Percentiles rank a stretch among this genome's conserved stretches.
Conservation (phyloP, 768 basidiomycete species). For the Podaxis sp. region DNA sequence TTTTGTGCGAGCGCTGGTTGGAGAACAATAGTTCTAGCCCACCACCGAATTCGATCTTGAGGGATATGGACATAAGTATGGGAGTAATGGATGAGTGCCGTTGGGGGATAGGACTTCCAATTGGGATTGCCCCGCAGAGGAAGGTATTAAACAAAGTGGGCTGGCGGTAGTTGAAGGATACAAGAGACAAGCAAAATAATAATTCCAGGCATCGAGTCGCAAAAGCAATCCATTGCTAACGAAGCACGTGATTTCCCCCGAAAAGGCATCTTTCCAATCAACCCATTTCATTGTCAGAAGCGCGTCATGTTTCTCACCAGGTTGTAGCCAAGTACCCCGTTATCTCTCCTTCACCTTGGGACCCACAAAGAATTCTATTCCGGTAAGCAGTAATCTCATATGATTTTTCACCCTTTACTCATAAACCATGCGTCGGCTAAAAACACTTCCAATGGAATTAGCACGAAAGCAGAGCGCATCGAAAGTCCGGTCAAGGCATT, state of each 20-base stretch:
- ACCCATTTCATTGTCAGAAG: not conserved
- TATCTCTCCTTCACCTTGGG: not conserved
- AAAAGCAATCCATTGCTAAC: too few relatives aligned
- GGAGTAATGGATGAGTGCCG: conserved; percentile 20
- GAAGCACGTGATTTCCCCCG: not conserved
- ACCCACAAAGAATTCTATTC: not conserved
- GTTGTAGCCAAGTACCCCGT: not conserved
- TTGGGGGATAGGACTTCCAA: not conserved
- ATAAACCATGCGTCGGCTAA: not conserved
- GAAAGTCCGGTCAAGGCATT: not conserved
- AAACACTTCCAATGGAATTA: not conserved
- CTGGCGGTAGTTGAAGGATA: too few relatives aligned
- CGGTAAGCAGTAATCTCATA: not conserved
- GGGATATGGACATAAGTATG: conserved; percentile 12
- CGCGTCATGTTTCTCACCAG: not conserved
- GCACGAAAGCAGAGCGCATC: not conserved
- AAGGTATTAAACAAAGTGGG: not conserved
- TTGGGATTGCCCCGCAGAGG: not conserved
- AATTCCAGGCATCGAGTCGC: not conserved
- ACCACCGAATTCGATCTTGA: conserved; percentile 80
- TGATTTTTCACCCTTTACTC: not conserved
- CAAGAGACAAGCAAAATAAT: not conserved
- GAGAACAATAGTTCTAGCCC: conserved; percentile 86
- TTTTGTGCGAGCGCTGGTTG: conserved; percentile 58
- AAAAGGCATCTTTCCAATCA: not conserved